Percentiles rank a stretch among this genome's conserved stretches.
Evolutionary conservation across 2,329 filamentous ascomycete genomes (phyloP).

Genomic region (Colletotrichum australisinense): DNA sequence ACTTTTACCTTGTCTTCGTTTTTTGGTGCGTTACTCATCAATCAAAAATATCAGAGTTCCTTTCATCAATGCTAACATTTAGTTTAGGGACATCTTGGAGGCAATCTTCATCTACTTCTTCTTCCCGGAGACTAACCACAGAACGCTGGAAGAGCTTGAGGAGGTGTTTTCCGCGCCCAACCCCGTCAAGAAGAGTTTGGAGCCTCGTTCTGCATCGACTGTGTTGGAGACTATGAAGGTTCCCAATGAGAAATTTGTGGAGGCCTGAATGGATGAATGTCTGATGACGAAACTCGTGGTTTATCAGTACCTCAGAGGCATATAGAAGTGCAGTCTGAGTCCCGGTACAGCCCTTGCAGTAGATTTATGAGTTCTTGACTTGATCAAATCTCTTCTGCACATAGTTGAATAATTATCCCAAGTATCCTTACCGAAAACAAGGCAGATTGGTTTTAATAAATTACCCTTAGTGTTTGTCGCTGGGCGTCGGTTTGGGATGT

Average conservation of each 20-base stretch:
- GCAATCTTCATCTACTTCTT: constrained; percentile 60
- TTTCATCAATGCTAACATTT: not conserved
- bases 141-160: constrained; percentile 65
- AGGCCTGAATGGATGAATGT: not conserved
- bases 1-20: constrained; percentile 58
- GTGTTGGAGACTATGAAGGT: constrained; percentile 46
- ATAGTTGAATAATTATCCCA: too few relatives aligned
- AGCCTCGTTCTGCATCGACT: constrained; percentile 55
- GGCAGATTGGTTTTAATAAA: not conserved
- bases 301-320: too few relatives aligned
- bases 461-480: not conserved
- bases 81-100: constrained; percentile 49
- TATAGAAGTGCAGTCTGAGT: not conserved
- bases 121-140: constrained; percentile 60
- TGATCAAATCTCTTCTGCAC: not conserved
- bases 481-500: not conserved
- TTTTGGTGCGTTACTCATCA: constrained; percentile 46
- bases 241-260: constrained; percentile 16
- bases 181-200: constrained; percentile 56
- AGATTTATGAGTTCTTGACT: not conserved
- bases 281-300: too few relatives aligned
- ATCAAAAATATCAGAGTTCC: too few relatives aligned
- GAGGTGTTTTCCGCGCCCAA: constrained; percentile 61
- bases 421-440: too few relatives aligned
- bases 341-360: too few relatives aligned